Evolutionary conservation across 2,329 filamentous ascomycete species (phyloP), one percentile per base, ranked within the genome.

Genomic region (Penicillium polonicum): DNA sequence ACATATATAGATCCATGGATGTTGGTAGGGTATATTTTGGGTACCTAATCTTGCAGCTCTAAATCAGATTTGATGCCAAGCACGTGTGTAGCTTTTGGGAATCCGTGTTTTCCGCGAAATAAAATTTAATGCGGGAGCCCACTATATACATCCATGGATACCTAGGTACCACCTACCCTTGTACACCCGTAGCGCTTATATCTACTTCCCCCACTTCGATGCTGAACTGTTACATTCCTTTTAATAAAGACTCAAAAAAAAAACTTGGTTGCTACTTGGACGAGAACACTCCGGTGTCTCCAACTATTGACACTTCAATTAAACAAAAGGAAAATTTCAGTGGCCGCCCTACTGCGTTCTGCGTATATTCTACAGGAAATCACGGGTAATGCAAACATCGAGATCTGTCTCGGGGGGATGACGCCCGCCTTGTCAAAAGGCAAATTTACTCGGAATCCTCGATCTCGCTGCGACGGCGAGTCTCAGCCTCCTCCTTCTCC

Each of bases 401-500:
- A 45, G 59, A 62, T 58, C 57, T 45, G 57, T 57, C 61, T 59
- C 52, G 52, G 55, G 61, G 63, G 19, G 25, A 39, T 49, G n/a
- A 57, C 23, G 36, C 36, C 45, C 52, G 36, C 33, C 51, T 57
- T 49, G 42, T 57, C 52, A 56, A 53, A 57, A 57, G 44, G 57
- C 46, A 55, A 48, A 60, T 68, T 71, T 74, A 74, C 67, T 74
- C 73, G 39, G 68, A 67, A 31, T 70, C 68, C 62, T 64, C 64
- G 41, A 66, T 55, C 66, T 68, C 69, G 48, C 68, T 70, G 61
- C 67, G 65, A 61, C 66, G 68, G 58, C 72, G 74, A 45, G 68
- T 68, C 62, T 79, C 74, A 48, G 69, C 72, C 68, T 78, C 72
- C 65, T 76, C 77, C 68, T 79, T 70, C 67, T 79, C 74, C 66